Evolutionary conservation across 768 basidiomycete species (phyloP).

Genomic region (Chiua virens): DNA sequence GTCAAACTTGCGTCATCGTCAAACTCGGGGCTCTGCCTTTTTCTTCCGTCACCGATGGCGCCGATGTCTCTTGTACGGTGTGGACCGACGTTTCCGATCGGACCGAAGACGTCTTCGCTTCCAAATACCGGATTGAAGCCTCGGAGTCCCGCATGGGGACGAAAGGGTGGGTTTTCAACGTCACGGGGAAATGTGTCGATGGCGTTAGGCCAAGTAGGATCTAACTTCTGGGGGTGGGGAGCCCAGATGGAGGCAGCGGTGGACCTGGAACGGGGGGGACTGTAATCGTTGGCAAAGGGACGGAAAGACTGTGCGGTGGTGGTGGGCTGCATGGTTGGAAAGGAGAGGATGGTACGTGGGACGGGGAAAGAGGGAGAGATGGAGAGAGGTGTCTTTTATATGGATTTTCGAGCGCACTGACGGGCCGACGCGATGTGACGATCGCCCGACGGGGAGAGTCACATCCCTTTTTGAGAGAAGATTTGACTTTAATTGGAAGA

Average conservation of each 20-base stretch:
- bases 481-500: slow-evolving; percentile 29
- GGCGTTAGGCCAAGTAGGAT: slow-evolving; percentile 66
- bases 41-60: slow-evolving; percentile 80
- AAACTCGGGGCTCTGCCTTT: slow-evolving; percentile 55
- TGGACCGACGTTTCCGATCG: slow-evolving; percentile 38
- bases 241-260: slow-evolving; percentile 74
- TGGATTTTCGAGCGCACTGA: slow-evolving; percentile 25
- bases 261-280: slow-evolving; percentile 42
- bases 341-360: slow-evolving; percentile 42
- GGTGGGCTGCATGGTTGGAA: slow-evolving; percentile 27
- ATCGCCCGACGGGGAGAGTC: slow-evolving; percentile 26
- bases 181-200: slow-evolving; percentile 61
- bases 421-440: slow-evolving; percentile 30
- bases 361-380: slow-evolving; percentile 38
- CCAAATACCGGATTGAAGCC: slow-evolving; percentile 23
- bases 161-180: slow-evolving; percentile 41
- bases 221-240: slow-evolving; percentile 70
- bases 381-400: slow-evolving; percentile 34
- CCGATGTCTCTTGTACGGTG: slow-evolving; percentile 55
- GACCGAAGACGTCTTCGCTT: slow-evolving; percentile 69
- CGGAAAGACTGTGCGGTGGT: slow-evolving; percentile 26
- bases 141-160: slow-evolving; percentile 28
- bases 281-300: slow-evolving; percentile 40
- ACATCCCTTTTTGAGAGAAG: slow-evolving; percentile 33
- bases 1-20: slow-evolving; percentile 44